Conservation (phyloP, 495 filamentous ascomycete species). For the Aspergillus indologenus region DNA sequence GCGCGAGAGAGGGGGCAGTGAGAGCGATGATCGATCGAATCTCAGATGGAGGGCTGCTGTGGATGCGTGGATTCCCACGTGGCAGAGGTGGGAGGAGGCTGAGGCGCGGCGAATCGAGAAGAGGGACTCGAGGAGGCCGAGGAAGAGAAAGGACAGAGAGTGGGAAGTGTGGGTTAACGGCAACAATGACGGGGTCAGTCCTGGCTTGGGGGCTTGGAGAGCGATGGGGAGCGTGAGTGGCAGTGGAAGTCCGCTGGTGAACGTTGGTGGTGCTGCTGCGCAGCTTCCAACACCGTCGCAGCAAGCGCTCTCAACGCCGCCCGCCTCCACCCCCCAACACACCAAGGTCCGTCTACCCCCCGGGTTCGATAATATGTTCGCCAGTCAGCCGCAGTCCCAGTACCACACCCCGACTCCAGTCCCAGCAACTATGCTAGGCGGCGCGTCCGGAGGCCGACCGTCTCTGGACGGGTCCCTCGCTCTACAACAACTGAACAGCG, state of each 20-base stretch:
- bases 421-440: no score
- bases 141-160: slow-evolving; percentile 32
- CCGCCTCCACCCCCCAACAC: slow-evolving; percentile 3
- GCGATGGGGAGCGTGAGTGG: slow-evolving; percentile 8
- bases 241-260: slow-evolving; percentile 9
- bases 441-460: no score
- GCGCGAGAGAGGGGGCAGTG: slow-evolving; percentile 25
- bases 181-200: not conserved
- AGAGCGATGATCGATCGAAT: slow-evolving; percentile 35
- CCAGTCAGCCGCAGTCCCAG: slow-evolving; percentile 10
- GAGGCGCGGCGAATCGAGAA: slow-evolving; percentile 42
- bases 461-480: no score
- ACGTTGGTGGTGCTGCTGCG: not conserved
- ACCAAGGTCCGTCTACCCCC: slow-evolving; percentile 32
- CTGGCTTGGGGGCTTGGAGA: not conserved
- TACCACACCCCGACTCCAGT: slow-evolving; percentile 4
- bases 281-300: slow-evolving; percentile 1
- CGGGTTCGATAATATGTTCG: slow-evolving; percentile 41
- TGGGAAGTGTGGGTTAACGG: slow-evolving; percentile 10
- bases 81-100: slow-evolving; percentile 41
- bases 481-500: not conserved
- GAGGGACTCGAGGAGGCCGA: slow-evolving; percentile 38
- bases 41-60: slow-evolving; percentile 40
- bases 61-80: slow-evolving; percentile 45
- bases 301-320: slow-evolving; percentile 4